Evolutionary conservation across 257 asterid genomes (phyloP).

Genomic region (Cynanchum wilfordii): DNA sequence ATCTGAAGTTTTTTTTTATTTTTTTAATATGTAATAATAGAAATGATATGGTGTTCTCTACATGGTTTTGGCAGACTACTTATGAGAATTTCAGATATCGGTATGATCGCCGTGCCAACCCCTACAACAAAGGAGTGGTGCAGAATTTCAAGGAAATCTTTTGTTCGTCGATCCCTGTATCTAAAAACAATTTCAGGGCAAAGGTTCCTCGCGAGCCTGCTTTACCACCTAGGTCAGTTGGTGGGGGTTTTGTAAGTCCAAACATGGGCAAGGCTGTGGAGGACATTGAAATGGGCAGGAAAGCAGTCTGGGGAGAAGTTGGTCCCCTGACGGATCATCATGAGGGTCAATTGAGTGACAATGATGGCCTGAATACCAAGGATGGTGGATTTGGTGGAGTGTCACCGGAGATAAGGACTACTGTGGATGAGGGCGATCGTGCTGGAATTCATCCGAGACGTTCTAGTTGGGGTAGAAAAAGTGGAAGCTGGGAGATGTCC

Average conservation of each 20-base stretch:
- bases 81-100: constrained; percentile 93
- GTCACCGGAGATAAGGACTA: constrained; percentile 82
- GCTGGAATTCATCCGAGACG: constrained; percentile 74
- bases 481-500: constrained; percentile 99
- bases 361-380: constrained; percentile 46
- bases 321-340: constrained; percentile 52
- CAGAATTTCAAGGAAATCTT: constrained; percentile 78
- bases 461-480: constrained; percentile 90
- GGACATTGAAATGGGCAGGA: constrained; percentile 89
- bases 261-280: constrained; percentile 78
- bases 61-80: constrained; percentile 65
- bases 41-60: neutral
- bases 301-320: constrained; percentile 84
- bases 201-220: constrained; percentile 56
- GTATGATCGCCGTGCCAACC: constrained; percentile 83
- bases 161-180: constrained; percentile 53
- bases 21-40: neutral
- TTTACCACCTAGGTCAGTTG: constrained; percentile 43
- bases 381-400: constrained; percentile 46
- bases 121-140: constrained; percentile 80
- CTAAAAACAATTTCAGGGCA: constrained; percentile 83
- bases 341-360: constrained; percentile 60
- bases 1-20: neutral
- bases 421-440: constrained; percentile 79
- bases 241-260: constrained; percentile 83